Base-by-base conservation (phyloP, 768 basidiomycete genomes). In the Tephrocybe sp. region DNA sequence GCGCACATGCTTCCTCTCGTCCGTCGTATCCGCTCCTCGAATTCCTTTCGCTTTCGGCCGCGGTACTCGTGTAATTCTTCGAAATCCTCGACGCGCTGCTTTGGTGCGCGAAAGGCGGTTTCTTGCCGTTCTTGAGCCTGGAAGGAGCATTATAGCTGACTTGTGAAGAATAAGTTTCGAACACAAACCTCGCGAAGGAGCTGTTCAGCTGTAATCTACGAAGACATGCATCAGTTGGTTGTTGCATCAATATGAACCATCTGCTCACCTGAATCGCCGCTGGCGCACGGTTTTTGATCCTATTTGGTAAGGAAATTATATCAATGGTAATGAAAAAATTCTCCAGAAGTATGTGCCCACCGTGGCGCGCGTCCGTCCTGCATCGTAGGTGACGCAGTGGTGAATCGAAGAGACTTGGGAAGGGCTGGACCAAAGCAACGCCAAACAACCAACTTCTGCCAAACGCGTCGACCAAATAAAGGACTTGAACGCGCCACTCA, bases 81-180 rank as follows among this genome's bases (percentile, higher is more conserved):
- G 59, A 93, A 90, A 69, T 99, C 97, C 70, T 95, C 93, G 25
- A 99, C 88, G 33, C 94, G 83, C 64, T 99, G 97, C 60, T 86
- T 91, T 10, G 97, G 97, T 1, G 94, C 94, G 42, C 86, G 84
- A 64, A 93, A 90, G 11, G 87, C 80, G 24, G 89, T 80, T 65
- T 98, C 97, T 74, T 98, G 94, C 47, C 95, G 79, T 58, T 98
- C 97, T 86, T 97, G 93, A 42, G 97, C 97, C 89, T 93, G 60
- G 24, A 1, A 22, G 22, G 16, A 12, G 37, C 2, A 23, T 18
- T 42, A 47, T 37, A 15, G 38, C 48, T 18, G 50, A 27, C n/a
- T 42, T 42, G 23, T 37, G 29, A 43, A 13, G 11, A 13, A 29
- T 1, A 39, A 29, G 25, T 13, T 39, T 15, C 7, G 3, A 34